Evolutionary conservation across 1,139 yeast species (phyloP).

Genomic region (Suhomyces coccinellae): DNA sequence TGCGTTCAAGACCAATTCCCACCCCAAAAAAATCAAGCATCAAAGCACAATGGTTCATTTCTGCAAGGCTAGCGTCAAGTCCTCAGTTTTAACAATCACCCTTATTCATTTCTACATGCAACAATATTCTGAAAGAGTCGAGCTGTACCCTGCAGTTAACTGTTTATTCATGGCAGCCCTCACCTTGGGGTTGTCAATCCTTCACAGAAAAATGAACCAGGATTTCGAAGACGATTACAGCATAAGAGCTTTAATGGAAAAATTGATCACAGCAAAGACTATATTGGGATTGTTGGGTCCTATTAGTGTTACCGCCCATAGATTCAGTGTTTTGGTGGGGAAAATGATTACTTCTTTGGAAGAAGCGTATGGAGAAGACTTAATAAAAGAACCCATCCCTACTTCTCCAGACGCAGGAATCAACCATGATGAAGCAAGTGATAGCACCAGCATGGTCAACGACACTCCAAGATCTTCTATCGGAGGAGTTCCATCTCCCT

Average conservation of each 20-base stretch:
- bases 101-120: conserved; percentile 25
- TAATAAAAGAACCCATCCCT: neutral
- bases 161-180: conserved; percentile 19
- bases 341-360: conserved; percentile 17
- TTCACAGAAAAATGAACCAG: conserved; percentile 15
- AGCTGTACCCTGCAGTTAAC: conserved; percentile 19
- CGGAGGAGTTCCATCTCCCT: conserved; percentile 5
- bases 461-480: conserved; percentile 8
- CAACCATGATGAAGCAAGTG: conserved; percentile 7
- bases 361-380: conserved; percentile 13
- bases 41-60: conserved; percentile 21
- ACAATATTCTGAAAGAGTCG: conserved; percentile 17
- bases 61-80: conserved; percentile 38
- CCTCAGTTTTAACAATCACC: conserved; percentile 37
- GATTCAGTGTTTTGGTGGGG: conserved; percentile 14
- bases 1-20: conserved; percentile 13
- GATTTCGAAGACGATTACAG: conserved; percentile 16
- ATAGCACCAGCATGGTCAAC: conserved; percentile 3
- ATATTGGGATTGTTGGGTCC: conserved; percentile 14
- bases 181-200: conserved; percentile 16
- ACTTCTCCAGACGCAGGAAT: conserved; percentile 9
- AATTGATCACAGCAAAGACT: conserved; percentile 13
- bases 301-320: conserved; percentile 15
- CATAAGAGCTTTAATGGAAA: conserved; percentile 13
- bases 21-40: conserved; percentile 16